A percentile compares a stretch with the other conserved stretches of the same genome.
Conservation (phyloP, 495 filamentous ascomycete genomes). For the Penicillium cinerascens region DNA sequence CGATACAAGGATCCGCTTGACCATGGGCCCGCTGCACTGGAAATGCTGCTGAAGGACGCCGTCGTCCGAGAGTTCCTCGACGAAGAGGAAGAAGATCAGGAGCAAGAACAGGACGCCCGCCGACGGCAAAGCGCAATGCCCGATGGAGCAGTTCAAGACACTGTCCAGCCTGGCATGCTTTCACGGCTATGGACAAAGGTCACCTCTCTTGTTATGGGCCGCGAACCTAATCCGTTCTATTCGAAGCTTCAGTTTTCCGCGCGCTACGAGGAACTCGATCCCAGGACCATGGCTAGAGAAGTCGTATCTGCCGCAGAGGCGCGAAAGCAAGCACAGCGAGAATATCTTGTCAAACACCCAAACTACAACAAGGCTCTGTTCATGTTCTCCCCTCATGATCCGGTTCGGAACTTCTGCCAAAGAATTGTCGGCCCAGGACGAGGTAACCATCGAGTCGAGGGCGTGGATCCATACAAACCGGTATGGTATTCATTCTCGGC, state of each 20-base stretch:
- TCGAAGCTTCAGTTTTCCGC: conserved; percentile 71
- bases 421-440: conserved; percentile 88
- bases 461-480: conserved; percentile 77
- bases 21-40: conserved; percentile 80
- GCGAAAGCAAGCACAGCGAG: conserved; percentile 81
- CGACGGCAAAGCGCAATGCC: conserved; percentile 23
- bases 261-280: conserved; percentile 73
- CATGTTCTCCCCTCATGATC: conserved; percentile 74
- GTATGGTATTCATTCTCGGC: conserved; percentile 92
- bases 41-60: conserved; percentile 93
- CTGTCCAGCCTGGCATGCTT: conserved; percentile 50
- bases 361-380: conserved; percentile 91
- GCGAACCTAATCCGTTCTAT: conserved; percentile 94
- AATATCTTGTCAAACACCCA: conserved; percentile 83
- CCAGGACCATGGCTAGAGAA: conserved; percentile 81
- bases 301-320: conserved; percentile 78
- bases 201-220: conserved; percentile 49
- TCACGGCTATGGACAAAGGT: conserved; percentile 57
- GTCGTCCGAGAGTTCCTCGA: conserved; percentile 93
- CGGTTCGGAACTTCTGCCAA: conserved; percentile 79
- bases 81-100: conserved; percentile 50
- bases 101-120: conserved; percentile 21
- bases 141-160: conserved; percentile 26
- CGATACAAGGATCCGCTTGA: conserved; percentile 78
- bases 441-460: conserved; percentile 79